Percentiles rank a stretch among this genome's conserved stretches.
Conservation (phyloP, 139 green algal genomes). For the Haematococcus sp. region DNA sequence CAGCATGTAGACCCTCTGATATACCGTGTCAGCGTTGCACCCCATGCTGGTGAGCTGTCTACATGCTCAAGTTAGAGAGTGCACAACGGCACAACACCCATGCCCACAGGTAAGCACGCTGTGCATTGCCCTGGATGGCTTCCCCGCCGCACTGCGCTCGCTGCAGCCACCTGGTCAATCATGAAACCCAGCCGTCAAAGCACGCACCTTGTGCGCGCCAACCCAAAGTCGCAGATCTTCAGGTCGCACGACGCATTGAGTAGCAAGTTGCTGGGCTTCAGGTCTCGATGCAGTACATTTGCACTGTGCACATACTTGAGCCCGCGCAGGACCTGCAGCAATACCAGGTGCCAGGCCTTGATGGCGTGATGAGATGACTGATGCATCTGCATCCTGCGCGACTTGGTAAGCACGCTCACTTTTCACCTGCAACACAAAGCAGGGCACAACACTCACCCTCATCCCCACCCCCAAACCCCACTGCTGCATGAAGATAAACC, state of each 20-base stretch:
- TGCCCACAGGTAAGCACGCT: too few species aligned
- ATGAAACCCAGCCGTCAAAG: too few species aligned
- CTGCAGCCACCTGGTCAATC: too few species aligned
- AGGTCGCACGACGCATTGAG: constrained; percentile 97
- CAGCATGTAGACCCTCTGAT: too few species aligned
- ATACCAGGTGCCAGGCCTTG: background rate
- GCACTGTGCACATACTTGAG: constrained; percentile 93
- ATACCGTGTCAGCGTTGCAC: too few species aligned
- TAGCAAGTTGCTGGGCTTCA: constrained; percentile 97
- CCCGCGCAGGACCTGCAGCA: constrained; percentile 72
- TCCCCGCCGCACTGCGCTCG: too few species aligned
- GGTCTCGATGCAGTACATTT: constrained; percentile 92
- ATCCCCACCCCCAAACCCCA: background rate
- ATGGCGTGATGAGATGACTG: background rate
- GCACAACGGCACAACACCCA: too few species aligned
- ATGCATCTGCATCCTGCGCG: background rate
- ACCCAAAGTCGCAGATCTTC: constrained; percentile 98
- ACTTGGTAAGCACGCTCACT: too few species aligned
- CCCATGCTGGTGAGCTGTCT: too few species aligned
- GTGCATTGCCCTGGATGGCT: too few species aligned
- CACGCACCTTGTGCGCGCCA: constrained; percentile 79
- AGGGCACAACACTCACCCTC: background rate
- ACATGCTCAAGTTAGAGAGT: too few species aligned
- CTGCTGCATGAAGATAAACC: background rate
- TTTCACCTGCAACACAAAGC: background rate